Evolutionary conservation across 768 basidiomycete species (phyloP).

Genomic region (Calocera cornea): DNA sequence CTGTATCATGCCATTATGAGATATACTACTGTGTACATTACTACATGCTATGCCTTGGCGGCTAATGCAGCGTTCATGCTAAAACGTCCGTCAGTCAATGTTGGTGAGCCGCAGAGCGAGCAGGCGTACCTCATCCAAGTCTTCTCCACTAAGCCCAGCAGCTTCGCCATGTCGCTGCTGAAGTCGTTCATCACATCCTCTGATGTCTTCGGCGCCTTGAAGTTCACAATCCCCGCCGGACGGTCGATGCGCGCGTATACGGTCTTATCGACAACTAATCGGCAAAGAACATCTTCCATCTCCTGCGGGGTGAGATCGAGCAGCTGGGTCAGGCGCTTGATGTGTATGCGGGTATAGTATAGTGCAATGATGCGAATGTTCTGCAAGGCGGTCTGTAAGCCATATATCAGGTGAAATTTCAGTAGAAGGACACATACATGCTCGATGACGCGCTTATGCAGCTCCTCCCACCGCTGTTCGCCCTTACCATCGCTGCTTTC

Average conservation of each 20-base stretch:
- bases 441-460: conserved; percentile 91
- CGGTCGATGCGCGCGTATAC: conserved; percentile 92
- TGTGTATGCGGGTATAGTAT: conserved; percentile 89
- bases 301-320: conserved; percentile 70
- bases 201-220: conserved; percentile 64
- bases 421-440: conserved; percentile 42
- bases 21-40: conserved; percentile 2
- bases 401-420: not conserved
- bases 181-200: conserved; percentile 97
- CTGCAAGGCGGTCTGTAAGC: conserved; percentile 29
- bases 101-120: not conserved
- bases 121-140: conserved; percentile 69
- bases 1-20: not conserved
- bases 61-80: conserved; percentile 5
- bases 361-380: conserved; percentile 89
- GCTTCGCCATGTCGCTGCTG: conserved; percentile 90
- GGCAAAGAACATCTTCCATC: conserved; percentile 79
- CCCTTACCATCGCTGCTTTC: conserved; percentile 23
- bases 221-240: conserved; percentile 77
- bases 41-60: conserved; percentile 4
- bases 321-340: conserved; percentile 66
- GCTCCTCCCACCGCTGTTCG: conserved; percentile 77
- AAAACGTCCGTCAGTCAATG: not conserved
- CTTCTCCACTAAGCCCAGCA: conserved; percentile 87
- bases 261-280: conserved; percentile 80